A percentile compares a stretch with the other conserved stretches of the same genome.
These are phyloP conservation scores for Tephrocybe sp. DNA, from an alignment of 768 basidiomycete species.

Conservation along the genomic window DNA sequence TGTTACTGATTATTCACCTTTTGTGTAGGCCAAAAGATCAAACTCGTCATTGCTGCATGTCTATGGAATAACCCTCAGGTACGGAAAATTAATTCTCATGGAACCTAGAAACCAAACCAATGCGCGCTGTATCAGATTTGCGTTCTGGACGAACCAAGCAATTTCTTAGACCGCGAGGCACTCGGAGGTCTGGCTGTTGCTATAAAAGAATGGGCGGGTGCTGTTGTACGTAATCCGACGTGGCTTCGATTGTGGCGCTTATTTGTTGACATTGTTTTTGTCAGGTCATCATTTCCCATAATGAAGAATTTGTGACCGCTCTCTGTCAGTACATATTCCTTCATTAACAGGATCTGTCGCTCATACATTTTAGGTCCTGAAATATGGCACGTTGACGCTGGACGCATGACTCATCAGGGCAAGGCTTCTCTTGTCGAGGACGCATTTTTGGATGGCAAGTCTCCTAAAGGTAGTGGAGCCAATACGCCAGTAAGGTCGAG, in stretches of 20 bases:
- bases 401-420: conserved; percentile 83
- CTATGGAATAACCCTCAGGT: conserved; percentile 96
- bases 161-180: conserved; percentile 96
- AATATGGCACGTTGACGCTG: conserved; percentile 92
- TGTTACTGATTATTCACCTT: conserved; percentile 3
- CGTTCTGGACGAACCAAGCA: conserved; percentile 87
- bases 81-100: conserved; percentile 14
- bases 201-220: conserved; percentile 93
- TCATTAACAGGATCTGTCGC: conserved; percentile 6
- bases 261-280: not conserved
- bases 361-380: conserved; percentile 61
- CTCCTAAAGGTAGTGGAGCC: conserved; percentile 64
- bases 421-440: conserved; percentile 87
- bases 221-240: conserved; percentile 53
- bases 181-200: conserved; percentile 93
- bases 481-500: conserved; percentile 74
- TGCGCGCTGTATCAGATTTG: conserved; percentile 46
- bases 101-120: not conserved
- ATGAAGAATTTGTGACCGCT: conserved; percentile 81
- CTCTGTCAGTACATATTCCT: conserved; percentile 57
- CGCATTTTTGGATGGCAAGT: conserved; percentile 67
- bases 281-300: conserved; percentile 95
- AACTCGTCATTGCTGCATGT: conserved; percentile 91
- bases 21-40: conserved; percentile 85
- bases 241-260: conserved; percentile 8